Conservation (phyloP, 306 rosid genomes). For the Cucurbita ficifolia region DNA sequence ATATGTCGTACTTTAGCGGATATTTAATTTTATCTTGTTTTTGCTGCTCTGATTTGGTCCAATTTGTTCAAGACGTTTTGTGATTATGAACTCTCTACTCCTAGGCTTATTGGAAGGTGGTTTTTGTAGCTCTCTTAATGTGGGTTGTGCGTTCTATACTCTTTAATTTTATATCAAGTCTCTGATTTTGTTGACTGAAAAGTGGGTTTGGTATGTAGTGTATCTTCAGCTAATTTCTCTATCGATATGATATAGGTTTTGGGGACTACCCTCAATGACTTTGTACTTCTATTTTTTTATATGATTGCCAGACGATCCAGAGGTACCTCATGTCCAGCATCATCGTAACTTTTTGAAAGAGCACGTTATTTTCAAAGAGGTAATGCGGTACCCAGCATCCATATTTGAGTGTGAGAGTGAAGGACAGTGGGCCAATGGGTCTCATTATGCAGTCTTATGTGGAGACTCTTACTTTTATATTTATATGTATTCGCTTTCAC, state of each 20-base stretch:
- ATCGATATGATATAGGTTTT: neutral
- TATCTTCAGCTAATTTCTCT: neutral
- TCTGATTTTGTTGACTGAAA: neutral
- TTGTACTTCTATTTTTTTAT: neutral
- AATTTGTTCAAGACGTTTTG: neutral
- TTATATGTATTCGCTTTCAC: neutral
- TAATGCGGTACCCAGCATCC: slow-evolving; percentile 11
- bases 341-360: slow-evolving; percentile 78
- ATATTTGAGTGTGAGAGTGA: neutral
- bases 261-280: neutral
- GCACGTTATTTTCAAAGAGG: slow-evolving; percentile 94
- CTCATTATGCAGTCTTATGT: neutral
- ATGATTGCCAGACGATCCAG: slow-evolving; percentile 72
- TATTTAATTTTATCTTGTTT: neutral
- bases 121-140: neutral
- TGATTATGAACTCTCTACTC: neutral
- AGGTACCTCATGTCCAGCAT: slow-evolving; percentile 40
- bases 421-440: neutral
- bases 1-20: neutral
- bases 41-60: neutral
- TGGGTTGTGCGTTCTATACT: neutral
- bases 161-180: neutral
- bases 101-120: neutral
- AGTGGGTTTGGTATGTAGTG: neutral
- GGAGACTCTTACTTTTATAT: neutral